These are phyloP conservation scores for Madurella mycetomatis DNA, from an alignment of 2,329 filamentous ascomycete genomes.

Conservation along the genomic window DNA sequence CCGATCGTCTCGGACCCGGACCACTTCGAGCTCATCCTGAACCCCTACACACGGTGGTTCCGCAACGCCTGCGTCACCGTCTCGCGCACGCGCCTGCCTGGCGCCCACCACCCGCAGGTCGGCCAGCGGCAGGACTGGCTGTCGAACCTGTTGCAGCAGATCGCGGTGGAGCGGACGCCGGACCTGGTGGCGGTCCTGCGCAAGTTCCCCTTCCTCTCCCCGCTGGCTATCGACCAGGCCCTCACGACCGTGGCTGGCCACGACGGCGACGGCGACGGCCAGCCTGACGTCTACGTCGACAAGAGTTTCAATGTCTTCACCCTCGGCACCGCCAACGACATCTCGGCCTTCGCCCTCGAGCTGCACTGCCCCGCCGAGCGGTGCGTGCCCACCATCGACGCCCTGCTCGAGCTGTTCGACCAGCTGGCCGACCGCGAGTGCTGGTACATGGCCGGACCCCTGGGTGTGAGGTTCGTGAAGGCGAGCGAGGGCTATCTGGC, in stretches of 20 bases:
- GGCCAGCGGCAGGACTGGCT: conserved; percentile 24
- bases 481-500: conserved; percentile 25
- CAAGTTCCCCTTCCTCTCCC: conserved; percentile 17
- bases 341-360: not conserved
- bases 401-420: conserved; percentile 18
- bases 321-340: conserved; percentile 24
- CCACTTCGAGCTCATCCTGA: conserved; percentile 28
- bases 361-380: not conserved
- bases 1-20: conserved; percentile 18
- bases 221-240: conserved; percentile 9
- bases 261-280: conserved; percentile 22
- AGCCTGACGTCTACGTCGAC: conserved; percentile 21
- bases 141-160: conserved; percentile 19
- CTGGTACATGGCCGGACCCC: conserved; percentile 26
- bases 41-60: conserved; percentile 23
- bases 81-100: conserved; percentile 17
- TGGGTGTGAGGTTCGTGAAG: conserved; percentile 24
- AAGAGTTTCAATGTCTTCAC: conserved; percentile 27
- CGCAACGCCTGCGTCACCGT: conserved; percentile 20
- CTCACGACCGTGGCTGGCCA: conserved; percentile 23
- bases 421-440: conserved; percentile 17
- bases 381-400: not conserved
- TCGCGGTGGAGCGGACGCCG: conserved; percentile 20
- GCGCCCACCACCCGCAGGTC: not conserved
- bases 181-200: conserved; percentile 19